These are phyloP conservation scores for Domatiomyces globalis DNA, from an alignment of 2,329 filamentous ascomycete species.

Conservation along the genomic window DNA sequence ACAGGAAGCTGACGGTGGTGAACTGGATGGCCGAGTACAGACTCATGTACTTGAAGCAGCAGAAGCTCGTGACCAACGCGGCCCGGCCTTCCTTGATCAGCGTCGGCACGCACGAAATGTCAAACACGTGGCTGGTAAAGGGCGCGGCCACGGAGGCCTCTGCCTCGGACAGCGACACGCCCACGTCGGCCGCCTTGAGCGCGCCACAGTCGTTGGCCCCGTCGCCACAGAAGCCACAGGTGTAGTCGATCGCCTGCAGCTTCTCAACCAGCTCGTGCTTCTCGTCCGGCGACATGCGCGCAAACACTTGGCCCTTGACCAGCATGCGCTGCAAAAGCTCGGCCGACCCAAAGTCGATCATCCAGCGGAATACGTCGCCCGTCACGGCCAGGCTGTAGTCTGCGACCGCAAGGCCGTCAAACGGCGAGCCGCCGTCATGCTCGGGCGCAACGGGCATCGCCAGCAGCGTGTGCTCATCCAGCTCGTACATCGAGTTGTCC, in stretches of 20 bases:
- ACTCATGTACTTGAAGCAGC: constrained; percentile 99
- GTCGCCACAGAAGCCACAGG: constrained; percentile 89
- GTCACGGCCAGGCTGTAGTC: constrained; percentile 83
- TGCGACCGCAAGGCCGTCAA: constrained; percentile 52
- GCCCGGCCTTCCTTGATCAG: constrained; percentile 91
- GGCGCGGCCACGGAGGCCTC: constrained; percentile 97
- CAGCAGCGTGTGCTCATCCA: constrained; percentile 65
- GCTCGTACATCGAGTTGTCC: constrained; percentile 63
- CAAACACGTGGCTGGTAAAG: constrained; percentile 88
- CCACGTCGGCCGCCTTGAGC: constrained; percentile 90
- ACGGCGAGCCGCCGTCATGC: constrained; percentile 69
- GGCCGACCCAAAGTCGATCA: constrained; percentile 78
- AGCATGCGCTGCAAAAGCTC: constrained; percentile 69
- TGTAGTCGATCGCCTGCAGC: constrained; percentile 89
- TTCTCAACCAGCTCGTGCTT: constrained; percentile 97
- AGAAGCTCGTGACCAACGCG: constrained; percentile 94
- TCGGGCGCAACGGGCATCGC: constrained; percentile 58
- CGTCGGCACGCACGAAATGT: constrained; percentile 87
- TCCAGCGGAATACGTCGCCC: constrained; percentile 92
- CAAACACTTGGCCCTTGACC: constrained; percentile 81
- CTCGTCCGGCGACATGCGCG: constrained; percentile 96
- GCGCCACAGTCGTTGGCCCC: constrained; percentile 96
- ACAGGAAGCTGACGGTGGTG: constrained; percentile 90
- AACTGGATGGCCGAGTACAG: constrained; percentile 99
- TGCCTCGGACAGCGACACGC: constrained; percentile 90